Conservation (phyloP, 805 yeast species). For the Yarrowia sp. region DNA sequence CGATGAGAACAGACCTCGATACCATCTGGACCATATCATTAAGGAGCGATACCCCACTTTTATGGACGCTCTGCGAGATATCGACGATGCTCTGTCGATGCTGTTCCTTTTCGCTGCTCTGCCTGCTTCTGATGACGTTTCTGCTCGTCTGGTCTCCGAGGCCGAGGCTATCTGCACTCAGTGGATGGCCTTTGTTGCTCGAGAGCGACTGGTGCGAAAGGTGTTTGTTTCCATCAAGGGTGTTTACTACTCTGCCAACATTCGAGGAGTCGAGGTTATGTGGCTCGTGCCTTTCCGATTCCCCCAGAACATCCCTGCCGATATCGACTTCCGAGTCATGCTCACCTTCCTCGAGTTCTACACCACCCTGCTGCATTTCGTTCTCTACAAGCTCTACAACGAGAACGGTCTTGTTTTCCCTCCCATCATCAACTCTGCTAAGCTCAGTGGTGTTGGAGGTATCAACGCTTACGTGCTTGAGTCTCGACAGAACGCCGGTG, state of each 20-base stretch:
- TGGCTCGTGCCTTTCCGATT: slow-evolving; percentile 98
- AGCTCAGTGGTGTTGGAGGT: slow-evolving; percentile 88
- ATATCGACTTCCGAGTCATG: slow-evolving; percentile 96
- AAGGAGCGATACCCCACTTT: slow-evolving; percentile 97
- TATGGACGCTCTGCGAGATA: slow-evolving; percentile 86
- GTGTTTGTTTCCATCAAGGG: slow-evolving; percentile 97
- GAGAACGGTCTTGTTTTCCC: slow-evolving; percentile 90
- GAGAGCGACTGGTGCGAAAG: slow-evolving; percentile 79
- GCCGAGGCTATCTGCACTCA: slow-evolving; percentile 88
- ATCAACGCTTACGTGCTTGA: slow-evolving; percentile 82
- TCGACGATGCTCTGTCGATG: slow-evolving; percentile 96
- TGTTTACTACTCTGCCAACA: slow-evolving; percentile 89
- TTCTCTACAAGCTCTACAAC: slow-evolving; percentile 80
- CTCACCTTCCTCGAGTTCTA: slow-evolving; percentile 94
- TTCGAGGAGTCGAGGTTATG: slow-evolving; percentile 89
- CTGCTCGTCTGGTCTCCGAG: slow-evolving; percentile 81
- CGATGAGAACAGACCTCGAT: slow-evolving; percentile 80
- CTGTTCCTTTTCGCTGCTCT: slow-evolving; percentile 88
- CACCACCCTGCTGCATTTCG: slow-evolving; percentile 88
- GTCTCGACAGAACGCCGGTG: slow-evolving; percentile 44
- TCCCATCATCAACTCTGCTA: slow-evolving; percentile 76
- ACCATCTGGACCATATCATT: slow-evolving; percentile 86
- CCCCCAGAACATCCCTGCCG: slow-evolving; percentile 93
- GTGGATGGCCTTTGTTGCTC: slow-evolving; percentile 93
- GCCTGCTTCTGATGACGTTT: slow-evolving; percentile 89